These are phyloP conservation scores for Hypholoma sublateritium DNA, from an alignment of 768 basidiomycete genomes.

Conservation along the genomic window DNA sequence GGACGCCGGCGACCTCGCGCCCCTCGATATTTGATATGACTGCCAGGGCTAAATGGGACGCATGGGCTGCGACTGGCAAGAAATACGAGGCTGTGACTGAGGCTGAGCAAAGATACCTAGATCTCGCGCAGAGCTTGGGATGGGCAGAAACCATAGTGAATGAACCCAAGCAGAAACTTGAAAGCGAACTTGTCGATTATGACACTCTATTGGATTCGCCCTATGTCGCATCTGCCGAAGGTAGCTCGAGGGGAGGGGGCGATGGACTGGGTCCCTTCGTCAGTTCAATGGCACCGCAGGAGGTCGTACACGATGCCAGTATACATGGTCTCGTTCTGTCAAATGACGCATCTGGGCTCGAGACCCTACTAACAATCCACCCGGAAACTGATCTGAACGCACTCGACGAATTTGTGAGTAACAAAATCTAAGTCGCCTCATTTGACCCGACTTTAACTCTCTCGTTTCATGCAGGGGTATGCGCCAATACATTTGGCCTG, in stretches of 20 bases:
- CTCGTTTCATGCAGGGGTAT: slow-evolving; percentile 63
- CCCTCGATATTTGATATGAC: slow-evolving; percentile 80
- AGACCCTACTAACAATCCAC: slow-evolving; percentile 39
- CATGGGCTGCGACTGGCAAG: slow-evolving; percentile 60
- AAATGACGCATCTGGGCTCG: slow-evolving; percentile 48
- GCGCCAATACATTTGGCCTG: slow-evolving; percentile 85
- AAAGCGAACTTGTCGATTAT: slow-evolving; percentile 19
- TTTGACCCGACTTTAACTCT: background rate
- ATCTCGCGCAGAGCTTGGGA: slow-evolving; percentile 66
- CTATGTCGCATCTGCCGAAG: slow-evolving; percentile 24
- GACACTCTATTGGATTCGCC: slow-evolving; percentile 48
- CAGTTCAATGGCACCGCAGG: slow-evolving; percentile 52
- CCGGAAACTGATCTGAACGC: slow-evolving; percentile 53
- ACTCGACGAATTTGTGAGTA: slow-evolving; percentile 72
- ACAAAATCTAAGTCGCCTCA: background rate
- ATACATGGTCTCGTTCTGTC: slow-evolving; percentile 65
- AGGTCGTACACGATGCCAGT: slow-evolving; percentile 28
- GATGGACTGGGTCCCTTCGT: slow-evolving; percentile 61
- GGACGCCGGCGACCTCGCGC: slow-evolving; percentile 50
- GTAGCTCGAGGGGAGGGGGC: slow-evolving; percentile 28
- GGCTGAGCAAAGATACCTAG: slow-evolving; percentile 66
- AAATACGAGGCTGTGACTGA: slow-evolving; percentile 42
- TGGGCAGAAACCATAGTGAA: slow-evolving; percentile 48
- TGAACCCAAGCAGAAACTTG: background rate
- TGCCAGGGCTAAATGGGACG: slow-evolving; percentile 86